Evolutionary conservation across 2,329 filamentous ascomycete species (phyloP), one percentile per base, ranked within the genome.

Genomic region (Cladobotryum protrusum): DNA sequence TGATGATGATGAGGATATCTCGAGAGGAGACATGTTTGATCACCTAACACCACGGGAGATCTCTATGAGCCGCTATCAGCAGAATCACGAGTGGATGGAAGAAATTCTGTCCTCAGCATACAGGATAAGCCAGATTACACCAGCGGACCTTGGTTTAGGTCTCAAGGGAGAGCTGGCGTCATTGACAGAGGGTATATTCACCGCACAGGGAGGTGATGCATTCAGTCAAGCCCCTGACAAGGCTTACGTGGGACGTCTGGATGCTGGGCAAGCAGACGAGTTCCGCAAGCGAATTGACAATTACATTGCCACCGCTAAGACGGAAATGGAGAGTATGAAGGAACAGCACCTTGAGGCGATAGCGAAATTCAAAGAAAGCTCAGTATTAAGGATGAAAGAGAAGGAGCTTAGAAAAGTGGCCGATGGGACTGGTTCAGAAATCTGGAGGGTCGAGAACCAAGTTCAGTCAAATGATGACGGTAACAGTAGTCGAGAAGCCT

Each of bases 11-110:
- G 91, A 97, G 66, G 92, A 96, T 62, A 87, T 86, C 3, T 87
- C 86, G 6, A 78, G 87, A 17, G 90, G 90, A 24, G 93, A 99
- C 66, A 78, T 91, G 64, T 89, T 99, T 61, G 93, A 99, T 63
- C 82, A 89, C 55, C 74, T 96, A 54, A 92, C 89, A 0, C 91
- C 91, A 3, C 81, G 91, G 40, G 93, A 99, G 56, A 86, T 99
- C 54, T 95, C 90, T 59, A 75, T 89, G 53, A 82, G 83, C 56
- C 82, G 93, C 49, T 99, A 96, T 67, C 86, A 86, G 64, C 90
- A 96, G 63, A 95, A 99, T 61, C 92, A 99, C 61, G 89, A 96
- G 66, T 97, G 92, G 93, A 96, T 99, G 89, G 93, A 97, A 63
- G 92, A 99, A 69, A 85, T 99, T 24, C 80, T 97, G 48, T 89